Evolutionary conservation across 495 filamentous ascomycete species (phyloP), one percentile per base, ranked within the genome.

Genomic region (Hyaloscypha finlandica): DNA sequence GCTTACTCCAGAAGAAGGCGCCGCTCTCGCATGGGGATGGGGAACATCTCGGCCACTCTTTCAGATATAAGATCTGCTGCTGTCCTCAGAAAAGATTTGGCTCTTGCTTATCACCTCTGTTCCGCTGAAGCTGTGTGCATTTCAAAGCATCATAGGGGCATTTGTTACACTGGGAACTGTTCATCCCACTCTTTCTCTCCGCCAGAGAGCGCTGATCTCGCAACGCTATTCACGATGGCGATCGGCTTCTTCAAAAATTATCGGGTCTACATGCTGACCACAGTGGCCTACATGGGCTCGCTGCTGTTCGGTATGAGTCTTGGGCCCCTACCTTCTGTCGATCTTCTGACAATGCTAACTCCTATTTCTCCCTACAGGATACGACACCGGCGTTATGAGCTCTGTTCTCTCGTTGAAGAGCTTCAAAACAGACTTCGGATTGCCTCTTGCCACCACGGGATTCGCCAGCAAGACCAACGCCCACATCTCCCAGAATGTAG

Each of bases 351-450:
- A n/a, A 45, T 60, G 64, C 67, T 69, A 58, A 69, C 33, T 57
- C 42, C 20, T 42, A 25, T 9, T 11, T 35, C n/a, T 19, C 12
- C 14, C 22, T 4, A n/a, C n/a, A 69, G 70, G 63, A 8, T 83
- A 83, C 76, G 84, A 88, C 70, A 87, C 84, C 8, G 84, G 84
- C 71, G 84, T 87, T 11, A 85, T 87, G 78, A 81, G 85, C 64
- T 81, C 79, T 62, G 83, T 87, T 37, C 77, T 87, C 32, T 80
- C 83, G 19, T 74, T 87, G 25, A 74, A 75, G 22, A 81, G 81
- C 59, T 87, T 87, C 80, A 83, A 85, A 68, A 72, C 75, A 29
- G 84, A 87, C 71, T 87, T 87, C 51, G 64, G 68, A 6, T 55
- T 73, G 8, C 70, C 70, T 4, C 54, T 42, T 3, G 70, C 42